These are phyloP conservation scores for Cubamyces lactineus DNA, from an alignment of 768 basidiomycete species.

Conservation along the genomic window DNA sequence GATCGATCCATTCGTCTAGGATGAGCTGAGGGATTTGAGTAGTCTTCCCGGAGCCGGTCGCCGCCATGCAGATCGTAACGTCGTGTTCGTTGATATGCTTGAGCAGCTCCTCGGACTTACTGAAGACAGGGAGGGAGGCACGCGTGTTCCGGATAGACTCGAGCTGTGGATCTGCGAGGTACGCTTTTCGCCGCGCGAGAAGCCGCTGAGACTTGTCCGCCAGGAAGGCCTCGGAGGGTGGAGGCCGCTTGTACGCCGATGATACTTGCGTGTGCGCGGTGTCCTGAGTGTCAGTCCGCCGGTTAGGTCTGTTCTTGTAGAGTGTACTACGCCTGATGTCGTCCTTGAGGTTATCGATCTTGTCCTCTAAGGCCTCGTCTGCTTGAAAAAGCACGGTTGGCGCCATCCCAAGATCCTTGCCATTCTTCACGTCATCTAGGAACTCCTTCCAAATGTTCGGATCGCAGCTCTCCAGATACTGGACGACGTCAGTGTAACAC, in stretches of 20 bases:
- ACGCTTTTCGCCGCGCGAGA: conserved; percentile 53
- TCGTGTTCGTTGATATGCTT: conserved; percentile 73
- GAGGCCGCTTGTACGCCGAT: conserved; percentile 32
- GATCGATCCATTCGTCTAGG: conserved; percentile 78
- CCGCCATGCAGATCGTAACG: conserved; percentile 87
- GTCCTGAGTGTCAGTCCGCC: neutral
- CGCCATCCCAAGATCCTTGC: conserved; percentile 71
- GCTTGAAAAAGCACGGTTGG: conserved; percentile 71
- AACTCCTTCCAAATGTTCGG: conserved; percentile 77
- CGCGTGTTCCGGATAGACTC: conserved; percentile 71
- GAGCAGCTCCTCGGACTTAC: conserved; percentile 67
- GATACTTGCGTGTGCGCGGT: conserved; percentile 8
- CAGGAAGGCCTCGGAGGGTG: conserved; percentile 34
- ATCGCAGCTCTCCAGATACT: conserved; percentile 88
- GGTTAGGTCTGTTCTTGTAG: conserved; percentile 62
- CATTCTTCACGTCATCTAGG: conserved; percentile 58
- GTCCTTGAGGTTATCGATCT: conserved; percentile 68
- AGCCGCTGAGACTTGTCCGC: conserved; percentile 63
- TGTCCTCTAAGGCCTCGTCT: conserved; percentile 63
- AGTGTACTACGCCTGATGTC: conserved; percentile 67
- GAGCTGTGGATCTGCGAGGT: conserved; percentile 61
- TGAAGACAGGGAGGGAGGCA: conserved; percentile 72
- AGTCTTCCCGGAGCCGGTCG: conserved; percentile 92
- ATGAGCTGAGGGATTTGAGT: conserved; percentile 94
- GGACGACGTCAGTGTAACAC: conserved; percentile 86